Base-by-base conservation (phyloP, 2,329 filamentous ascomycete species). In the Onygenales sp. region DNA sequence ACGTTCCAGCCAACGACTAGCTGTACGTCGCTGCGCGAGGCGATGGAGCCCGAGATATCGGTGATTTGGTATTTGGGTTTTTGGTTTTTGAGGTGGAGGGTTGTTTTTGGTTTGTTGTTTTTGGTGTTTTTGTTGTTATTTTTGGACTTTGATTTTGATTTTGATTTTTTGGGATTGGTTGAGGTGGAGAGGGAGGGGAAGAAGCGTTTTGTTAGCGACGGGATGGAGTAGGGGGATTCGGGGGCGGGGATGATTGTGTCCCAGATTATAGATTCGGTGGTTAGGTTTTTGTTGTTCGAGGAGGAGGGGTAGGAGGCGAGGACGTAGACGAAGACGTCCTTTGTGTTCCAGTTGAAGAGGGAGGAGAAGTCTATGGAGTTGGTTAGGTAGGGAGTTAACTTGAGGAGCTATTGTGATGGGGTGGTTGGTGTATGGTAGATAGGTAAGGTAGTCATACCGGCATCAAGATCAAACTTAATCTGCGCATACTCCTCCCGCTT, bases 291-390 rank as follows among this genome's bases (percentile, higher is more conserved):
- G 11, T 61, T 58, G 47, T 70, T 69, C 47, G 72, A 71, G 39
- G 76, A 74, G 39, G 77, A 62, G 4, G 66, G 76, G 67, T 85
- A 86, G 53, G 78, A 85, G 52, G 92, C 92, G 53, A 89, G 92
- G 55, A 98, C 84, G 75, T 95, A 98, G 69, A 96, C 84, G 74
- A 97, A 98, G 64, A 98, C 76, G 74, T 97, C 89, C 72, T 98
- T 98, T 17, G 94, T 98, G 78, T 98, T 98, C 93, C 92, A 98
- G 66, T 88, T 95, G 80, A 97, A 97, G 63, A 98, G 87, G 43
- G 86, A 86, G 56, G 84, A 86, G 56, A 98, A 81, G 74, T 98
- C 92, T 78, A 58, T 35, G 35, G 42, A 17, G 57, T 32, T 31
- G 50, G 32, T 43, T 5, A 33, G 14, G 8, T 17, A 8, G 14